Evolutionary conservation across 2,329 filamentous ascomycete species (phyloP), one percentile per base, ranked within the genome.

Genomic region (Fusarium abutilonis): DNA sequence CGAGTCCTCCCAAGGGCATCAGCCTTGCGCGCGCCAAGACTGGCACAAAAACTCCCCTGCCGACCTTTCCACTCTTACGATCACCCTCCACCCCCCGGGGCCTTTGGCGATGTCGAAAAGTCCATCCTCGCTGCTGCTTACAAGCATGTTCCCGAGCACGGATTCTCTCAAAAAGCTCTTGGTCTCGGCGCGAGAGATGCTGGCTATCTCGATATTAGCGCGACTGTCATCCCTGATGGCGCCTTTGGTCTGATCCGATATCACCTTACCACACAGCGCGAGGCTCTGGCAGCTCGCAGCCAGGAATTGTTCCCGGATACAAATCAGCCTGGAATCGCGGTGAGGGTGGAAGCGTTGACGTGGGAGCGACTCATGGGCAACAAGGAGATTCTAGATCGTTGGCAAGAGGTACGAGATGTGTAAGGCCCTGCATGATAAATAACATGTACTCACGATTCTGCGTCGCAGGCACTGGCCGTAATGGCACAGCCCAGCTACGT

Each of bases 401-500:
- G 92, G 92, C 91, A 96, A 78, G 92, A 96, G 84, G 92, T 95
- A 77, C 64, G 83, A 77, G 17, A 29, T 6, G 29, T 34, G 31
- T 14, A 28, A 8, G 41, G 32, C 15, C n/a, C 41, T 41, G 28
- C 14, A 32, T 45, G 31, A 28, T 10, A 39, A 34, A 46, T 9
- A 44, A 14, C 31, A 32, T n/a, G 35, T 60, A 40, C 62, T 70
- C 39, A 70, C 41, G 10, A 5, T 23, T 28, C 14, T 40, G 13
- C 14, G 44, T 39, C 23, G n/a, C 35, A 95, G 90, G 95, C 94
- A 40, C 83, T 98, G 3, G 93, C 92, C 4, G 81, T 96, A 60
- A 97, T 97, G 91, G 92, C 93, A 5, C 88, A 96, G 55, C 91
- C 92, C 0, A 86, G 83, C 58, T 90, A 94, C 74, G 83, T 96